Conservation (phyloP, 148 eudicot species). For the Heliosperma pusillum region DNA sequence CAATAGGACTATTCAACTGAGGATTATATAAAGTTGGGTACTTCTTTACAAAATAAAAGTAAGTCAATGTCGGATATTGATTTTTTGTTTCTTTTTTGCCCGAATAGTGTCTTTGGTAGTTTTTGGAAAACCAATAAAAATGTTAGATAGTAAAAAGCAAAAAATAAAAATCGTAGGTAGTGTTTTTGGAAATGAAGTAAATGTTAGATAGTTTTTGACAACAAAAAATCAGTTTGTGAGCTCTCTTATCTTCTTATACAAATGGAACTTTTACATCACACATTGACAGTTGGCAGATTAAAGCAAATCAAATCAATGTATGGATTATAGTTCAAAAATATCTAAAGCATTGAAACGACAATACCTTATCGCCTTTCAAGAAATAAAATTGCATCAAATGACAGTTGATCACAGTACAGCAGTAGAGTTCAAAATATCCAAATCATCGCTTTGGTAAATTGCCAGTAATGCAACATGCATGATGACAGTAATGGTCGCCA, state of each 20-base stretch:
- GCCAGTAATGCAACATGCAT: not conserved
- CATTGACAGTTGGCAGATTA: not conserved
- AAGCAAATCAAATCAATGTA: no score
- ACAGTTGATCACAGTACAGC: not conserved
- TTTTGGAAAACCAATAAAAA: no score
- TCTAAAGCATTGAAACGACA: not conserved
- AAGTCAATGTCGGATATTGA: no score
- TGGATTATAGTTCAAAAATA: not conserved
- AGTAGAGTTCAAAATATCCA: not conserved
- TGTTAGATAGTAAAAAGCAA: no score
- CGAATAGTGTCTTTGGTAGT: no score
- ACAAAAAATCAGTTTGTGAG: not conserved
- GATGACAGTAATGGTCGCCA: not conserved
- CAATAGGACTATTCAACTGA: no score
- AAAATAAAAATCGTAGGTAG: no score
- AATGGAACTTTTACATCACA: not conserved
- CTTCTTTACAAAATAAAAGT: no score
- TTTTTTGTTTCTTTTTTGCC: no score
- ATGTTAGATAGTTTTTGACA: no score
- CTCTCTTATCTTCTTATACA: not conserved
- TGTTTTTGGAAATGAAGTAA: no score
- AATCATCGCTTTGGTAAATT: not conserved
- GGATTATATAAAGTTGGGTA: no score
- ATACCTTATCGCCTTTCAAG: not conserved
- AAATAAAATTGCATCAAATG: not conserved